Conservation (phyloP, 2,329 filamentous ascomycete species). For the Cladosporium sp. region DNA sequence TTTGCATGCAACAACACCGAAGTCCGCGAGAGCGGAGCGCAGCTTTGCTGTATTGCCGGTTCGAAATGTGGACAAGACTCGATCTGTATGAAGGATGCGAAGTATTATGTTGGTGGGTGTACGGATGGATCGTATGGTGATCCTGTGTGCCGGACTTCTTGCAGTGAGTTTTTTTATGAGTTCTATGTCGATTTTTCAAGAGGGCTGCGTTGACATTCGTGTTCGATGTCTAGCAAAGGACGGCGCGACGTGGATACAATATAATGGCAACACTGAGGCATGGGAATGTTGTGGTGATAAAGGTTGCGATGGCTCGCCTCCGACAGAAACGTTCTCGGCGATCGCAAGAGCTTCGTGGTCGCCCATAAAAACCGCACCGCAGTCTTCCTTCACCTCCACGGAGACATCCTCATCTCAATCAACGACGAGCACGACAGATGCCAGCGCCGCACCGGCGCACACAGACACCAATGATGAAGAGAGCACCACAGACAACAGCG, state of each 20-base stretch:
- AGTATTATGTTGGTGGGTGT: conserved; percentile 11
- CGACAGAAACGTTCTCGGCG: conserved; percentile 4
- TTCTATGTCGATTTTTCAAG: no score
- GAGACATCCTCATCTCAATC: no score
- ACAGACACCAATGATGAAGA: no score
- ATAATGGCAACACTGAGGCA: not conserved
- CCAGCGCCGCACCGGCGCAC: no score
- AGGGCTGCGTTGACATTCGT: no score
- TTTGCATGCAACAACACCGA: conserved; percentile 15
- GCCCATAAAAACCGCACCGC: not conserved
- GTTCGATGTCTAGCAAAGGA: no score
- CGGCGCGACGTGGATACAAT: conserved; percentile 13
- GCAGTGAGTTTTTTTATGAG: conserved; percentile 1
- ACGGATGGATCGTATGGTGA: conserved; percentile 12
- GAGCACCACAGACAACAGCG: no score
- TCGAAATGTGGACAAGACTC: conserved; percentile 12
- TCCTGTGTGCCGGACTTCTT: conserved; percentile 10
- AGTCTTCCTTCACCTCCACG: not conserved
- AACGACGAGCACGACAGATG: no score
- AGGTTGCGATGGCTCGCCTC: conserved; percentile 4
- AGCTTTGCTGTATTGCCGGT: conserved; percentile 12
- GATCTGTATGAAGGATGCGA: conserved; percentile 1
- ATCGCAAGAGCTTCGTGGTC: conserved; percentile 3
- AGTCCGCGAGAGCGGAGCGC: conserved; percentile 4
- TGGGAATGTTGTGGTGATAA: conserved; percentile 15